A percentile compares a stretch with the other conserved stretches of the same genome.
Conservation (phyloP, 352 stramenopile genomes). For the Pythium aquatile region DNA sequence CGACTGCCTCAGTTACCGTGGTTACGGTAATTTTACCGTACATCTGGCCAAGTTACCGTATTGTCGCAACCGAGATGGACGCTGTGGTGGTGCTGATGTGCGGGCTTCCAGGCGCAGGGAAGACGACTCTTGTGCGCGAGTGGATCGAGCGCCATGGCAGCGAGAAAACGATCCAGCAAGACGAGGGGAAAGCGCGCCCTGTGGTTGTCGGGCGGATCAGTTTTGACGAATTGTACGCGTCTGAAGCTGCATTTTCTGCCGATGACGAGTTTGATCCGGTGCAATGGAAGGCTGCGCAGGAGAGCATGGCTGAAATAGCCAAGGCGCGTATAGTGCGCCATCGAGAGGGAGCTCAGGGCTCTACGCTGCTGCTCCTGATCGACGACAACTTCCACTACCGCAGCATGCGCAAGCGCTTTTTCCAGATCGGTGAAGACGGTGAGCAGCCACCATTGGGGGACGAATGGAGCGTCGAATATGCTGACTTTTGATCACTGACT, state of each 20-base stretch:
- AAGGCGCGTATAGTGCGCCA: constrained; percentile 12
- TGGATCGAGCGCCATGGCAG: constrained; percentile 17
- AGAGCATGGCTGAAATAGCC: constrained; percentile 40
- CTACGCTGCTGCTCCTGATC: constrained; percentile 45
- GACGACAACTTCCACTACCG: constrained; percentile 75
- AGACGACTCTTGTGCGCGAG: constrained; percentile 54
- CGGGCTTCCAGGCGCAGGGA: constrained; percentile 65
- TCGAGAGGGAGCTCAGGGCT: background rate
- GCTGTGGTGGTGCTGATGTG: constrained; percentile 48
- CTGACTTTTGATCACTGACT: background rate
- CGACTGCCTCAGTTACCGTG: background rate
- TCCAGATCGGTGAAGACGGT: constrained; percentile 50
- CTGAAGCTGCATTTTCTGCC: background rate
- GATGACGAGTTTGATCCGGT: constrained; percentile 38
- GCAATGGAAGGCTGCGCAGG: constrained; percentile 53
- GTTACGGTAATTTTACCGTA: constrained; percentile 8
- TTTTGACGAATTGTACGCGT: constrained; percentile 59
- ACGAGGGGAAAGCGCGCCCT: background rate
- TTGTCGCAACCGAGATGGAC: constrained; percentile 8
- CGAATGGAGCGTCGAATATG: background rate
- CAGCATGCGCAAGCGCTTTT: constrained; percentile 71
- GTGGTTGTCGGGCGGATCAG: constrained; percentile 35
- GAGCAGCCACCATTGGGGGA: background rate
- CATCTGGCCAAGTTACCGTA: constrained; percentile 2
- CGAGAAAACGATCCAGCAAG: background rate